Base-by-base conservation (phyloP, 179 eudicot species). In the Heliamphora pulchella region DNA sequence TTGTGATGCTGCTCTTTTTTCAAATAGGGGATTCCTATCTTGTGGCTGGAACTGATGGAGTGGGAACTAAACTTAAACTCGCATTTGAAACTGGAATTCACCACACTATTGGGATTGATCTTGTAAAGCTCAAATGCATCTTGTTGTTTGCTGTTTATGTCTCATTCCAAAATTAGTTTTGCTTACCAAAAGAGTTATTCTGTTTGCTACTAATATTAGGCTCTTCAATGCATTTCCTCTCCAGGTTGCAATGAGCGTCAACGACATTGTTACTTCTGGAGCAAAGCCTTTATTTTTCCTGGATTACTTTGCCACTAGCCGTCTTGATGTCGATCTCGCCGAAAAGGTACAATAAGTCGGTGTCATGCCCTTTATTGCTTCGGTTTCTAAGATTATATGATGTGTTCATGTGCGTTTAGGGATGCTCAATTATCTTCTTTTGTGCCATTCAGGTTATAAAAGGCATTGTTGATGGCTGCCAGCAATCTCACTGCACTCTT, bases 231-330 rank as follows among this genome's bases (percentile, higher is more conserved):
- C 31, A 31, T 64, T 55, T 79, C n/a, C 46, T 53, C 5, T 48
- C 72, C 87, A 91, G 98, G 98, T 95, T 87, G 98, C 98, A 11
- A 95, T 95, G 98, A 95, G 98, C 84, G 98, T 95, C 51, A 95
- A 94, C 80, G 98, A 95, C 86, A 94, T 95, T 74, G 81, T 95
- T 80, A 95, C 98, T 71, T 93, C 98, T 75, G 98, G 98, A 74
- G 98, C 98, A 74, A 92, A 93, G 76, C 98, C 98, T 7, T 78
- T 93, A 77, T 95, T 95, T 83, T 95, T 95, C 84, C 93, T 95
- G 82, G 98, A 95, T 87, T 95, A 95, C 85, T 95, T 86, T 78
- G 98, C 98, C 44, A 95, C 98, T 41, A 91, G 98, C 82, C 93
- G 53, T 80, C 96, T 95, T 69, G 98, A 95, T 84, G 98, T 94